These are phyloP conservation scores for Paracamarosporium sp. DNA, from an alignment of 2,329 filamentous ascomycete genomes.

Conservation along the genomic window DNA sequence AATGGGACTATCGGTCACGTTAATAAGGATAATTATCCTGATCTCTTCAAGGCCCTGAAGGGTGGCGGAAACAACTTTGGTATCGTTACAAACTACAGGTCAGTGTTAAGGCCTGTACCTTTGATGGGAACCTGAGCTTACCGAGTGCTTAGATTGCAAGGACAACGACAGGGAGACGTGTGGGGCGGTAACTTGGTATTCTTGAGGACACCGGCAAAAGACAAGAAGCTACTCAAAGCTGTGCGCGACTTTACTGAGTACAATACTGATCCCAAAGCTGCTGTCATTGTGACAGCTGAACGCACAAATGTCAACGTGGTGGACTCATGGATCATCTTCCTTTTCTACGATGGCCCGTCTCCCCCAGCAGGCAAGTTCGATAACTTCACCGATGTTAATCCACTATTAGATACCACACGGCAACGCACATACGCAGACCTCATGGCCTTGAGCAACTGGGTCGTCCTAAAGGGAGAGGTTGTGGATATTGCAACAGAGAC, in stretches of 20 bases:
- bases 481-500: conserved; percentile 46
- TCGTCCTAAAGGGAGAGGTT: conserved; percentile 38
- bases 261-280: conserved; percentile 54
- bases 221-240: conserved; percentile 53
- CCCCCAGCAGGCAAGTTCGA: conserved; percentile 61
- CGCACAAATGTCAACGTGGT: conserved; percentile 33
- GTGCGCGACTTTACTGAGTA: conserved; percentile 62
- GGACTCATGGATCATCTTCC: conserved; percentile 41
- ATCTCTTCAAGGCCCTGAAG: conserved; percentile 47
- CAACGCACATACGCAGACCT: conserved; percentile 58
- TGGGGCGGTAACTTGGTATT: conserved; percentile 59
- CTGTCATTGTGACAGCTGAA: conserved; percentile 39
- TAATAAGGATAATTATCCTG: conserved; percentile 30
- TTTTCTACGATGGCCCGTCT: conserved; percentile 46
- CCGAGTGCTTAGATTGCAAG: conserved; percentile 17
- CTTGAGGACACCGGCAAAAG: conserved; percentile 44
- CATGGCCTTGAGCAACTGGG: conserved; percentile 54
- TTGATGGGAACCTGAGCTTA: not conserved
- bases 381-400: conserved; percentile 60
- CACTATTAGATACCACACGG: conserved; percentile 54
- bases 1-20: conserved; percentile 48
- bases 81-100: conserved; percentile 36
- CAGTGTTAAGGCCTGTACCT: not conserved
- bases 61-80: conserved; percentile 51
- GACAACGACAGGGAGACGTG: conserved; percentile 34